phyloP scores from a whole-genome alignment of 257 asterid species.

The Salvia rosmarinus region DNA sequence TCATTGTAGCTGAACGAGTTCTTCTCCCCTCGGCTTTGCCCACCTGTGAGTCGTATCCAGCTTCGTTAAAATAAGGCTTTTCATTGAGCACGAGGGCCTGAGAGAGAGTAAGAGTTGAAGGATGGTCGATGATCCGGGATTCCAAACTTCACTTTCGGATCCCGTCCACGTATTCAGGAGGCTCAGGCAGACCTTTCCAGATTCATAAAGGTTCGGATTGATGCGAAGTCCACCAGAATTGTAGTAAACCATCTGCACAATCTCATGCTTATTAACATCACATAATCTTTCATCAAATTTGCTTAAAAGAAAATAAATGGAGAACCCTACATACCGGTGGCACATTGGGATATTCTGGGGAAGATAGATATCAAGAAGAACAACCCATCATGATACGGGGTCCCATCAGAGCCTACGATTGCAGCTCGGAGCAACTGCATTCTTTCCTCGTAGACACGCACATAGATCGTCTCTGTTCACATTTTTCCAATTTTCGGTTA shows the following conservation, averaged over 20 bases:
- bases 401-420: constrained; percentile 74
- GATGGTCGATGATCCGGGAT: constrained; percentile 69
- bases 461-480: constrained; percentile 69
- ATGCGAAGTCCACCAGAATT: constrained; percentile 90
- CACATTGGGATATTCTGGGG: constrained; percentile 84
- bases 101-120: constrained; percentile 92
- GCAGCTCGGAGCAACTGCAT: constrained; percentile 86
- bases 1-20: constrained; percentile 86
- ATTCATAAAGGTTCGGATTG: constrained; percentile 89
- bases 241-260: constrained; percentile 82
- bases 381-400: constrained; percentile 93
- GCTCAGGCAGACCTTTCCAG: constrained; percentile 89
- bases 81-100: constrained; percentile 95
- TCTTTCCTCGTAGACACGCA: constrained; percentile 79
- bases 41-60: constrained; percentile 81
- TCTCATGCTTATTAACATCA: constrained; percentile 13
- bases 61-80: constrained; percentile 91
- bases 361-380: constrained; percentile 82
- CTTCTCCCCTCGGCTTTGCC: constrained; percentile 95
- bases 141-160: constrained; percentile 85
- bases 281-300: neutral
- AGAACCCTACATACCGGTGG: constrained; percentile 76
- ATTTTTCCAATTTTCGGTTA: constrained; percentile 4
- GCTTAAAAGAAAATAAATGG: neutral
- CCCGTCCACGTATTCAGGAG: constrained; percentile 93